Base-by-base conservation (phyloP, 164 flowering plant genomes). In the Litsea cubeba region DNA sequence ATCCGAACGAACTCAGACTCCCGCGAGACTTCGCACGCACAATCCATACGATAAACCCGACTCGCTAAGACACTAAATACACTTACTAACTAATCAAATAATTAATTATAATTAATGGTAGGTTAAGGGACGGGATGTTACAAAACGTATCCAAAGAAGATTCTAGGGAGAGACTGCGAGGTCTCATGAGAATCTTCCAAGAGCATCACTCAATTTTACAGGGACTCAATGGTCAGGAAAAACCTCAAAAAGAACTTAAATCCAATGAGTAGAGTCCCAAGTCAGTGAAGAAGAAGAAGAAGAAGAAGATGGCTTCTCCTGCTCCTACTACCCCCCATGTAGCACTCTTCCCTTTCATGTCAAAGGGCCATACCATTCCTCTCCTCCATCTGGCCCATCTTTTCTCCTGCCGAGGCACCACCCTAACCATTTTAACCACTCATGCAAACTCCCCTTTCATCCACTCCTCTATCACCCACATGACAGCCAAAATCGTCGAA, bases 311-410 rank as follows among this genome's bases (percentile, higher is more conserved):
- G 40, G n/a, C 66, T 63, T 22, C 28, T 63, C 66, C 66, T 10
- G 4, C 60, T 14, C n/a, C 60, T 3, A 1, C 60, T 18, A 54
- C 20, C 20, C 15, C 12, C 32, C 81, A 68, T 35, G 30, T 74
- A 1, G 65, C 62, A 5, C 6, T 79, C 50, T 79, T 73, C 40
- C 79, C 82, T 35, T 79, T 79, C 74, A 76, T 79, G 81, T 62
- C 82, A 58, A 62, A 79, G 73, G 79, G 79, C 69, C 82, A 76
- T 54, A 70, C 76, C 30, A 73, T 79, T 68, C 77, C 79, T 12
- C 74, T 73, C 57, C 62, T 79, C 46, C 62, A 73, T 32, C 78
- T 76, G 7, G 63, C 74, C n/a, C 71, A 57, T 32, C 76, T 65
- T 71, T 73, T 79, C 68, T 51, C 12, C 68, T 64, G 20, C 24